These are phyloP conservation scores for Wickerhamiella spandovensis DNA, from an alignment of 805 yeast genomes.

Conservation along the genomic window DNA sequence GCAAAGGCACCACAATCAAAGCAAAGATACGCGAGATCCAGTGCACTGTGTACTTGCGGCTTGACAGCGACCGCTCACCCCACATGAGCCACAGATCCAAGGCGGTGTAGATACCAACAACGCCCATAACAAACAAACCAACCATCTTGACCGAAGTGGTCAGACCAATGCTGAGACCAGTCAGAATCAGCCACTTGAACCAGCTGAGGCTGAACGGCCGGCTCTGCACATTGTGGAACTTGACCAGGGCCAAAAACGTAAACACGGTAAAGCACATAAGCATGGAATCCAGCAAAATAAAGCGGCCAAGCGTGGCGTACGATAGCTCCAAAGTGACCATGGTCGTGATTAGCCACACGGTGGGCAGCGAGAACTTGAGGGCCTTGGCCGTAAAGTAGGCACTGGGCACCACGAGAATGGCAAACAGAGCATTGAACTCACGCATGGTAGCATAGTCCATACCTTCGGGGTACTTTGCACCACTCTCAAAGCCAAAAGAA, in stretches of 20 bases:
- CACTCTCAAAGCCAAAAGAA: slow-evolving; percentile 79
- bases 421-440: slow-evolving; percentile 65
- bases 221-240: slow-evolving; percentile 57
- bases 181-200: slow-evolving; percentile 77
- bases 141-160: slow-evolving; percentile 94
- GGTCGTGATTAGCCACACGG: slow-evolving; percentile 39
- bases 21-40: slow-evolving; percentile 58
- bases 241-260: slow-evolving; percentile 64
- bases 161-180: slow-evolving; percentile 79
- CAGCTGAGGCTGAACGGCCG: slow-evolving; percentile 56
- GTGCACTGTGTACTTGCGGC: slow-evolving; percentile 52
- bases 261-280: slow-evolving; percentile 71
- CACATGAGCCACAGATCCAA: slow-evolving; percentile 73
- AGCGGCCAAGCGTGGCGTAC: slow-evolving; percentile 82
- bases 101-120: slow-evolving; percentile 76
- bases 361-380: slow-evolving; percentile 61
- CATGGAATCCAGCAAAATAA: slow-evolving; percentile 85
- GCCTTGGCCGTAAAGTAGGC: slow-evolving; percentile 79
- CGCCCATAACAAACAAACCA: slow-evolving; percentile 80
- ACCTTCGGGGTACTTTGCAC: slow-evolving; percentile 63
- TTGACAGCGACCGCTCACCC: slow-evolving; percentile 57
- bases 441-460: slow-evolving; percentile 76
- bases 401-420: slow-evolving; percentile 69
- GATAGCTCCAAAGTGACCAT: slow-evolving; percentile 62
- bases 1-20: slow-evolving; percentile 66